Evolutionary conservation across 176 grass and related monocot species (phyloP), one percentile per base, ranked within the genome.

Genomic region (Oryza meyeriana): DNA sequence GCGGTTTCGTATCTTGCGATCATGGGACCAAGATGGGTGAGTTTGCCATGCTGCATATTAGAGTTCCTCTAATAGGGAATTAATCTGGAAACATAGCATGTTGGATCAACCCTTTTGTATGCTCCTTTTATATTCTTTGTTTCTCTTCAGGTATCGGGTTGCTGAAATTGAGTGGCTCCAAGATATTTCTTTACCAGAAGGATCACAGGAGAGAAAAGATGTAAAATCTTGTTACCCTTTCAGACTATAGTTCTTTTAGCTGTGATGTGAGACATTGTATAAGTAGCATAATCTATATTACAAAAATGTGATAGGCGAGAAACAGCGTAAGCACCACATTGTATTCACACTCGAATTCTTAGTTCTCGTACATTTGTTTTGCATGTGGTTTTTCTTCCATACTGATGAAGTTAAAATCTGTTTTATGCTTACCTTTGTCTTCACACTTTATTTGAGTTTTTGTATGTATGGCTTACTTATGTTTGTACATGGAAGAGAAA

Each of bases 1-100:
- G 44, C 81, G 96, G 45, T 99, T 99, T 82, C 85, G 34, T 76
- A 95, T 94, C 64, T 77, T 93, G 77, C 86, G 80, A 80, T 83
- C 91, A 77, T 94, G 91, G 96, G 96, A 95, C 71, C 91, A 99
- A 92, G 96, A 95, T 88, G 96, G 96, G 96, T 99, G 62, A 88
- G 91, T 86, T 24, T 84, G 44, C 28, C 83, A 85, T 86, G 6
- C 38, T 73, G 57, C 24, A 41, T 9, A 48, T 30, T 66, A n/a
- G 4, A 52, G 17, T 57, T 76, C 40, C 30, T 39, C 12, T 76
- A 35, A 18, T 81, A 41, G 31, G 39, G 4, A 36, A 82, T 61
- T 58, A 76, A 55, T 70, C 13, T 89, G 50, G 71, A 36, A 76
- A 32, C 3, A 27, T 76, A 57, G 14, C 24, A 52, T 76, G 55